Base-by-base conservation (phyloP, 73 alveolate genomes). In the Tetrahymena elliotti region DNA sequence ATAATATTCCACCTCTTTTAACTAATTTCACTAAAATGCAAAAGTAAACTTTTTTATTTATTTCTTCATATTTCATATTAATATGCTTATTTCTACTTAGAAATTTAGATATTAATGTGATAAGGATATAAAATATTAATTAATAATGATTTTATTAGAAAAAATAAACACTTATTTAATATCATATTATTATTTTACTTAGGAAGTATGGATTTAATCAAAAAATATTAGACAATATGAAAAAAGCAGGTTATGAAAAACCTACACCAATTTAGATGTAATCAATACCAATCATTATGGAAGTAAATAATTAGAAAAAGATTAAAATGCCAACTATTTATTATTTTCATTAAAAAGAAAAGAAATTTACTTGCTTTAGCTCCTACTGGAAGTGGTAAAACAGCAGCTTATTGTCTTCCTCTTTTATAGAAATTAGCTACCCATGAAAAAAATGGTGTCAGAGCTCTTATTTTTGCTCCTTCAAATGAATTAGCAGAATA, bases 401-500 rank as follows among this genome's bases (percentile, higher is more conserved):
- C 98, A 8, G 83, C 95, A 52, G 96, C 97, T 8, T 96, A 53
- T 84, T 94, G 93, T 12, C 92, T 96, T 38, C 97, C 97, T 15
- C 38, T 96, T 11, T 36, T 96, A 6, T 31, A 84, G 20, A 47
- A 53, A 36, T 38, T 94, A 93, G 96, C 33, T 37, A 68, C 47
- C 35, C 94, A 93, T 83, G 53, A 92, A 94, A 93, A 96, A 83
- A 95, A 95, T 35, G 97, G 98, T 12, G 96, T 96, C 27, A 94
- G 95, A 96, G 97, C 98, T 27, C 92, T 97, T 33, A 94, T 97
- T 52, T 88, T 97, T 41, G 97, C 98, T 16, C 98, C 98, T 6
- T 95, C 98, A 11, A 96, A 96, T 93, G 99, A 97, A 94, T 95
- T 97, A 10, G 98, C 98, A 33, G 94, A 95, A 20, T 97, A 97